Percentiles rank a stretch among this genome's conserved stretches.
These are phyloP conservation scores for Epichloe brachyelytri DNA, from an alignment of 2,329 filamentous ascomycete genomes.

Conservation along the genomic window DNA sequence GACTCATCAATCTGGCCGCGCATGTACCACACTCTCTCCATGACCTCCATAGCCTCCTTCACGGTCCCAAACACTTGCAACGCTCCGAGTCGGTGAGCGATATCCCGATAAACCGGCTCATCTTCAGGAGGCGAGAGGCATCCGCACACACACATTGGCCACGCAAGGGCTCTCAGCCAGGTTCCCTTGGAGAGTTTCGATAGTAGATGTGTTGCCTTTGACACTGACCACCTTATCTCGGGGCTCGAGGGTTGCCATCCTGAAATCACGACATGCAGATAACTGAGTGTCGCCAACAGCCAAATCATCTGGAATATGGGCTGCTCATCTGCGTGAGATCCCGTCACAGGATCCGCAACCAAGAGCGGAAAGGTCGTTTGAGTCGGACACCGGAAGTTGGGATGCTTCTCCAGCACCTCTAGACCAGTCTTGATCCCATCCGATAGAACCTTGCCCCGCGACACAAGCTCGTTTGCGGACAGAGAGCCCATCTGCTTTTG, in stretches of 20 bases:
- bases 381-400: background rate
- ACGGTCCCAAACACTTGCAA: conserved; percentile 33
- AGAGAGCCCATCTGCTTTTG: conserved; percentile 29
- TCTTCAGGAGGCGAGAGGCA: conserved; percentile 26
- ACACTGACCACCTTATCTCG: conserved; percentile 25
- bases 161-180: conserved; percentile 24
- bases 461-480: conserved; percentile 31
- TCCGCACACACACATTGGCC: conserved; percentile 29
- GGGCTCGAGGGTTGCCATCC: conserved; percentile 36
- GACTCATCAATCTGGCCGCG: conserved; percentile 26
- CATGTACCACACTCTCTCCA: conserved; percentile 33
- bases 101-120: conserved; percentile 28
- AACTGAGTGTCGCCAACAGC: conserved; percentile 34
- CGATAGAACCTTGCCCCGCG: conserved; percentile 29
- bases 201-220: conserved; percentile 22
- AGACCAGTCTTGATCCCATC: conserved; percentile 22
- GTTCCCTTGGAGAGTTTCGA: conserved; percentile 16
- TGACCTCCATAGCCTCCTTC: conserved; percentile 28
- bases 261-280: conserved; percentile 34
- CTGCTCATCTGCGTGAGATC: conserved; percentile 12
- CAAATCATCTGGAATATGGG: conserved; percentile 27
- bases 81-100: conserved; percentile 28
- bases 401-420: conserved; percentile 15
- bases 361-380: conserved; percentile 2
- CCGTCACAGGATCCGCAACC: conserved; percentile 8